A percentile compares a stretch with the other conserved stretches of the same genome.
Evolutionary conservation across 139 green algal species (phyloP).

Genomic region (Chlorella sp.): DNA sequence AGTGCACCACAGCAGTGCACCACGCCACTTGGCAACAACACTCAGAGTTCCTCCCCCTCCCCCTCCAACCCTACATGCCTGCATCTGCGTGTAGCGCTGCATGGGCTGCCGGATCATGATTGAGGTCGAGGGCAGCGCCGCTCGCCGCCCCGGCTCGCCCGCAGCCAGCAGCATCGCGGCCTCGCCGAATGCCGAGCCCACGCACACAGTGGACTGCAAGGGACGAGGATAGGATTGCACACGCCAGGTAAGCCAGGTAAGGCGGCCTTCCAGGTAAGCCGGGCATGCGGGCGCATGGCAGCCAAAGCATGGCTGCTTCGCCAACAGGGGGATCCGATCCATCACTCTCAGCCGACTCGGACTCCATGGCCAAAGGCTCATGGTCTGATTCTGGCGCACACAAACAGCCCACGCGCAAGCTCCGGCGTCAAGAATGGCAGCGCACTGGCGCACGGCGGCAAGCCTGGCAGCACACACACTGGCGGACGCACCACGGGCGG

Average conservation of each 20-base stretch:
- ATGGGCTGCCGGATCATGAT: constrained; percentile 99
- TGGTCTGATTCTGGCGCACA: too few species aligned
- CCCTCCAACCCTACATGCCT: constrained; percentile 27
- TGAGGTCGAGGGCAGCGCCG: constrained; percentile 89
- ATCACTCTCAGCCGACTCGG: too few species aligned
- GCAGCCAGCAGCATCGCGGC: constrained; percentile 94
- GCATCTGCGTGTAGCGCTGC: constrained; percentile 87
- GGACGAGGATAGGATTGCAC: constrained; percentile 28
- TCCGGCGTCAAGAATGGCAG: too few species aligned
- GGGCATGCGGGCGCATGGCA: too few species aligned
- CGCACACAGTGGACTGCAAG: constrained; percentile 82
- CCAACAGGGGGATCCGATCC: too few species aligned
- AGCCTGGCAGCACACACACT: not conserved
- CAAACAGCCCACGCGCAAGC: too few species aligned
- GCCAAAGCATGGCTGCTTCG: too few species aligned
- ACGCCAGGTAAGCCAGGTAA: too few species aligned
- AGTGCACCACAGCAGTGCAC: too few species aligned
- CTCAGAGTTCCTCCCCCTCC: not conserved
- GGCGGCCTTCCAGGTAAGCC: too few species aligned
- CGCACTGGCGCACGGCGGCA: too few species aligned
- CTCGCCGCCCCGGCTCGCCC: constrained; percentile 82
- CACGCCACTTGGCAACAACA: not conserved
- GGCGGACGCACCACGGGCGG: constrained; percentile 53
- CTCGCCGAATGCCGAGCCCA: constrained; percentile 97
- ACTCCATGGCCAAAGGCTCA: too few species aligned